Base-by-base conservation (phyloP, 345 rosid genomes). In the Litchi chinensis region DNA sequence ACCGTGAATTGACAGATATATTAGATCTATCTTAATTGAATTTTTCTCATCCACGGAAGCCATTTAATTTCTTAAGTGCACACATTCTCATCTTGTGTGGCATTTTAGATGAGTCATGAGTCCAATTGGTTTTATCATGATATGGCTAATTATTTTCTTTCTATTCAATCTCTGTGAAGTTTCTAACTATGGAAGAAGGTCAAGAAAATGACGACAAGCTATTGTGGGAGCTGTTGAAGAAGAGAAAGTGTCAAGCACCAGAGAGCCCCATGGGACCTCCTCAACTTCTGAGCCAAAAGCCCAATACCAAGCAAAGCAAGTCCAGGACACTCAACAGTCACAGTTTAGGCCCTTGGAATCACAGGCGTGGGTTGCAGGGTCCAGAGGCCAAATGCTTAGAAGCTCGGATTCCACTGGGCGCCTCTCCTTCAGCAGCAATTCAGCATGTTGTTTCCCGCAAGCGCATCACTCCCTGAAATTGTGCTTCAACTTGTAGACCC, bases 191-290 rank as follows among this genome's bases (percentile, higher is more conserved):
- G 79, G 85, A 77, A 65, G 86, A 80, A 79, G 76, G 73, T 77
- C 63, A 76, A 76, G 79, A 82, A 63, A 77, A 74, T n/a, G 82
- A 85, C 60, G 85, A 85, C 77, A 87, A 82, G 57, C 75, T 84
- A 63, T 43, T 82, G 32, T 84, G 91, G 94, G 85, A 85, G 10
- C 68, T 82, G 68, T n/a, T 85, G 82, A 83, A 82, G 78, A 88
- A 68, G 76, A 85, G 88, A 79, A 84, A 82, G 81, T 75, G 79
- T 69, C 73, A 74, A 76, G 80, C 78, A 64, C 86, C 83, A 56
- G 85, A 82, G 63, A 87, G 88, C 77, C 90, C 93, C 59, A 78
- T 80, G 82, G 88, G 87, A 82, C 87, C 88, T 9, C 70, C 80
- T 32, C 85, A 83, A 28, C 88, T 85, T 46, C 40, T 80, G 32